Conservation (phyloP, 163 green algal genomes). For the Coccomyxa subellipsoidea region DNA sequence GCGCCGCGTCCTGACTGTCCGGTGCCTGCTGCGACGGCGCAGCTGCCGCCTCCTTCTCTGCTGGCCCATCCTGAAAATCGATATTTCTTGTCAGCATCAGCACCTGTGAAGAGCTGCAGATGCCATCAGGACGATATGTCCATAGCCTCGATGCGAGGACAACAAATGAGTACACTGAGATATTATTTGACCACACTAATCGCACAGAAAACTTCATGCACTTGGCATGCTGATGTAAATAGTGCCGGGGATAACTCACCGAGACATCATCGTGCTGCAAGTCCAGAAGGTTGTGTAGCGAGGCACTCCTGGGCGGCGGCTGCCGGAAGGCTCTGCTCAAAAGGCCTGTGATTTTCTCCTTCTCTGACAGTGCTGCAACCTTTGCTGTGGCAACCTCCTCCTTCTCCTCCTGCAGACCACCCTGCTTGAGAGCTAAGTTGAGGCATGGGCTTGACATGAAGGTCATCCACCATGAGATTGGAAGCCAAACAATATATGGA, state of each 20-base stretch:
- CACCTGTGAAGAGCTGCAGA: neutral
- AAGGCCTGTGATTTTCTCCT: constrained; percentile 31
- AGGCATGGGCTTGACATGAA: neutral
- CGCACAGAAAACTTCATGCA: too few relatives aligned
- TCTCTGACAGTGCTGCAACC: neutral
- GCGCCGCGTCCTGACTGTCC: neutral
- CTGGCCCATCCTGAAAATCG: neutral
- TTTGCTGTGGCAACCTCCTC: neutral
- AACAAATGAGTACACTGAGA: too few relatives aligned
- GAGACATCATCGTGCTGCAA: constrained; percentile 16
- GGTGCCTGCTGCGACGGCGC: neutral
- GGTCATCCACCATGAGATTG: neutral
- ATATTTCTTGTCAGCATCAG: neutral
- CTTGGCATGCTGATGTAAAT: too few relatives aligned
- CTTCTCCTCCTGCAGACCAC: neutral
- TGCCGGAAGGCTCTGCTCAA: constrained; percentile 47
- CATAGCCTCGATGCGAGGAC: too few relatives aligned
- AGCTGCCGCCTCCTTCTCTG: neutral
- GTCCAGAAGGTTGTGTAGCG: constrained; percentile 84
- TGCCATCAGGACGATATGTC: neutral
- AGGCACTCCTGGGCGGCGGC: constrained; percentile 36
- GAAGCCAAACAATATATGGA: neutral
- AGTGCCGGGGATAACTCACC: too few relatives aligned
- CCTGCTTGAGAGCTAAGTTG: neutral
- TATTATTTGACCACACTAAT: too few relatives aligned